phyloP scores from a whole-genome alignment of 352 stramenopile genomes.

The Globisporangium orthogonon region DNA sequence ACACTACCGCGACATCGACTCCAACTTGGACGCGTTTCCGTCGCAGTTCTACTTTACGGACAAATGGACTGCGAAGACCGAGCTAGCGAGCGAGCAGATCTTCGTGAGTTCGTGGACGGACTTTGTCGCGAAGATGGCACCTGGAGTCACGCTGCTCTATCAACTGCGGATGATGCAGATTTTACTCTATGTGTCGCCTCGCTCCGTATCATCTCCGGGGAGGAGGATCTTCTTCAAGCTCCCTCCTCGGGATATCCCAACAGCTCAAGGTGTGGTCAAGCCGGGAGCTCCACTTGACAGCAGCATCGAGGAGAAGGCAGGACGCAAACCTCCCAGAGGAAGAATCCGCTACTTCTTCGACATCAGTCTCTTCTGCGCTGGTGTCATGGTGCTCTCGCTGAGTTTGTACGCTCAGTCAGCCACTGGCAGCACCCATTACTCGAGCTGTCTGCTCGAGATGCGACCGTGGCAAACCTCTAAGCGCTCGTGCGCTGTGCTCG shows the following conservation, averaged over 20 bases:
- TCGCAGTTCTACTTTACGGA: constrained; percentile 7
- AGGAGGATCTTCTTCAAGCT: constrained; percentile 9
- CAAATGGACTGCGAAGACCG: constrained; percentile 6
- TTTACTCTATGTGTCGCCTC: constrained; percentile 7
- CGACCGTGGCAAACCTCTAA: constrained; percentile 2
- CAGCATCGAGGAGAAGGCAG: background rate
- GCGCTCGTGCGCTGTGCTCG: constrained; percentile 8
- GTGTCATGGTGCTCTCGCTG: constrained; percentile 3
- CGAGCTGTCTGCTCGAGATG: constrained; percentile 6
- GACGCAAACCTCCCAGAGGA: constrained; percentile 1
- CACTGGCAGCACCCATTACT: background rate
- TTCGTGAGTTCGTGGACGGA: constrained; percentile 12
- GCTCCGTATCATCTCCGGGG: background rate
- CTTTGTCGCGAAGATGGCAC: constrained; percentile 11
- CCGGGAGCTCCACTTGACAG: background rate
- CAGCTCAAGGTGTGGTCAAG: background rate
- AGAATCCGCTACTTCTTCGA: constrained; percentile 9
- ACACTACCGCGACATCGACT: constrained; percentile 1
- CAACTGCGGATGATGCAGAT: constrained; percentile 7
- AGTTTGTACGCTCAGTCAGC: background rate
- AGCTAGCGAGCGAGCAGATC: constrained; percentile 8
- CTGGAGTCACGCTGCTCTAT: constrained; percentile 8
- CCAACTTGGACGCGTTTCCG: background rate
- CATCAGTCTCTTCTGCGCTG: constrained; percentile 1
- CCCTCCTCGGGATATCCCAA: background rate